phyloP scores from a whole-genome alignment of 371 early-diverging fungal species.

The Mortierella sp. region DNA sequence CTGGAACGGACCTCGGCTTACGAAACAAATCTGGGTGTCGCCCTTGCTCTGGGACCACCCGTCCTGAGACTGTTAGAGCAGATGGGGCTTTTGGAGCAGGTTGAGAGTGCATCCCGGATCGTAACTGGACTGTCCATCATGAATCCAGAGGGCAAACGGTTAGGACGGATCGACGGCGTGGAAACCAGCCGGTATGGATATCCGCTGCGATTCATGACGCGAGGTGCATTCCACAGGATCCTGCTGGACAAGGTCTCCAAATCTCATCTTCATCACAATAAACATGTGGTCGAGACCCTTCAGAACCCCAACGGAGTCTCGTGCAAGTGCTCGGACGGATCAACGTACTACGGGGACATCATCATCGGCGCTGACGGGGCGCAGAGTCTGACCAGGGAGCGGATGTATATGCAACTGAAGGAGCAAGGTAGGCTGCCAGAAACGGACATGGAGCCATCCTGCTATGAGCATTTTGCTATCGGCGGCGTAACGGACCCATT shows the following conservation, averaged over 20 bases:
- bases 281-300: slow-evolving; percentile 34
- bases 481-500: slow-evolving; percentile 17
- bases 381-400: slow-evolving; percentile 32
- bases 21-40: slow-evolving; percentile 14
- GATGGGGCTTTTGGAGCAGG: slow-evolving; percentile 25
- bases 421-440: slow-evolving; percentile 43
- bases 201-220: slow-evolving; percentile 12
- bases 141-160: slow-evolving; percentile 17
- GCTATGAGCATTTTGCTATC: slow-evolving; percentile 22
- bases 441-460: slow-evolving; percentile 29
- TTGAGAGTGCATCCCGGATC: slow-evolving; percentile 16
- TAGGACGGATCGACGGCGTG: slow-evolving; percentile 23
- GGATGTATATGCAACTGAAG: slow-evolving; percentile 27
- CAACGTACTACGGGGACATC: slow-evolving; percentile 51
- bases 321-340: slow-evolving; percentile 46
- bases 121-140: slow-evolving; percentile 22
- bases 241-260: slow-evolving; percentile 18
- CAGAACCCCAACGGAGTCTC: slow-evolving; percentile 48
- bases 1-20: slow-evolving; percentile 27
- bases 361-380: slow-evolving; percentile 48
- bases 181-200: slow-evolving; percentile 36
- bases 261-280: slow-evolving; percentile 19
- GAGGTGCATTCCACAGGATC: slow-evolving; percentile 14
- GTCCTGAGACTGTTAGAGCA: slow-evolving; percentile 45
- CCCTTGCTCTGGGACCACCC: slow-evolving; percentile 30